Base-by-base conservation (phyloP, 1,139 yeast species). In the Tardiomyces blankii region DNA sequence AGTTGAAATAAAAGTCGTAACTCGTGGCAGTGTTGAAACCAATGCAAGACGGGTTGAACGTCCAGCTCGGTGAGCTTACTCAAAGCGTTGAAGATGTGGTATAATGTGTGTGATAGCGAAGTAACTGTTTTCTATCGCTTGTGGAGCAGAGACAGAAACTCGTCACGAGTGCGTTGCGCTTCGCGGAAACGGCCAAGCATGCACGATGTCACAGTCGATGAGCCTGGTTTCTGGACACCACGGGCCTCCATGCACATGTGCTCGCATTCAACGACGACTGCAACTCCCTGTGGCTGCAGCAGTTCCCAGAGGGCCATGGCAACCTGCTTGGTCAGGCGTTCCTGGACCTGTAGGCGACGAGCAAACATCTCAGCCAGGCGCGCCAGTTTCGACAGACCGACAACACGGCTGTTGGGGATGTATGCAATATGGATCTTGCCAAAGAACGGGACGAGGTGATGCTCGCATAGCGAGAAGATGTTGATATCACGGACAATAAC, bases 191-290 rank as follows among this genome's bases (percentile, higher is more conserved):
- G 82, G 13, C 98, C 98, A 59, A 91, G 74, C 97, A 91, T 88
- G 62, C 97, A 89, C 60, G 96, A 86, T 27, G 98, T 93, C 41
- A 91, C 81, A 2, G 99, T 91, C 25, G 86, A 77, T 18, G 95
- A 83, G 1, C 97, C 96, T 0, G 95, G 80, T 66, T 91, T 93
- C 64, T 91, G 96, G 21, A 91, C 88, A 44, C 99, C 99, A 61
- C 99, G 78, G 65, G 95, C 87, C 30, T 89, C 97, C 99, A 91
- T 91, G 66, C 99, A 91, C 98, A 93, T 91, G 63, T 91, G 99
- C 9, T 93, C 79, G 25, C 97, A 97, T 65, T 91, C 98, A 60
- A 91, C 88, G 21, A 91, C 96, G 39, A 91, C 98, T 0, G 97
- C 98, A 13, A 91, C 98, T 47, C 98, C 98, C 57, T 91, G 75